Evolutionary conservation across 2,329 filamentous ascomycete genomes (phyloP), one percentile per base, ranked within the genome.

Genomic region (Penicillium sp.): DNA sequence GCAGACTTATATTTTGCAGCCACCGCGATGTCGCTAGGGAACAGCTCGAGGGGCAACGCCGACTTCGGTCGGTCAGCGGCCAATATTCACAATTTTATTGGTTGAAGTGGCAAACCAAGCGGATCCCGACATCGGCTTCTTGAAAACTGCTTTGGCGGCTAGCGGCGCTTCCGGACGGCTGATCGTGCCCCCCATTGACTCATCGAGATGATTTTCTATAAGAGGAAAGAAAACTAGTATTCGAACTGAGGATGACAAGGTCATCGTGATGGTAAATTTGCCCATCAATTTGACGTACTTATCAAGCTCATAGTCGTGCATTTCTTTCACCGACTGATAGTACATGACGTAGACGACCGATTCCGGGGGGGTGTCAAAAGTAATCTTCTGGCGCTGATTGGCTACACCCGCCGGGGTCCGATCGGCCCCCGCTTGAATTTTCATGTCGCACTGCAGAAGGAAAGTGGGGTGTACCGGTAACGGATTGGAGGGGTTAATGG

Each of bases 11-110:
- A 65, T 65, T 71, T 68, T 68, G 62, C 65, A 55, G 56, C 60
- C 52, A 52, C 62, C 70, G 72, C 71, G 71, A 74, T 74, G 70
- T 73, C 70, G 71, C 71, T 70, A 61, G 37, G 55, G 46, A 56
- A 56, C 50, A 61, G 50, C 43, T 65, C 64, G 70, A 72, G 72
- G 72, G 71, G 70, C 65, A 62, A 51, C 43, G 60, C 72, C 72
- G 72, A 69, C 63, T 55, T 74, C 72, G 72, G 70, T 61, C 64
- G 70, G 71, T 74, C 71, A 73, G 71, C 72, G 59, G 35, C 55
- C 65, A 72, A 69, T 69, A 22, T 24, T 44, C 9, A 14, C 7
- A 7, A 24, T 45, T 14, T 65, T 49, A 74, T 73, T 74, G 70
- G 72, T 44, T 53, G 42, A 16, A 6, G 49, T 52, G 53, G 57